phyloP scores from a whole-genome alignment of 208 protist species.

The Crithidia fasciculata region DNA sequence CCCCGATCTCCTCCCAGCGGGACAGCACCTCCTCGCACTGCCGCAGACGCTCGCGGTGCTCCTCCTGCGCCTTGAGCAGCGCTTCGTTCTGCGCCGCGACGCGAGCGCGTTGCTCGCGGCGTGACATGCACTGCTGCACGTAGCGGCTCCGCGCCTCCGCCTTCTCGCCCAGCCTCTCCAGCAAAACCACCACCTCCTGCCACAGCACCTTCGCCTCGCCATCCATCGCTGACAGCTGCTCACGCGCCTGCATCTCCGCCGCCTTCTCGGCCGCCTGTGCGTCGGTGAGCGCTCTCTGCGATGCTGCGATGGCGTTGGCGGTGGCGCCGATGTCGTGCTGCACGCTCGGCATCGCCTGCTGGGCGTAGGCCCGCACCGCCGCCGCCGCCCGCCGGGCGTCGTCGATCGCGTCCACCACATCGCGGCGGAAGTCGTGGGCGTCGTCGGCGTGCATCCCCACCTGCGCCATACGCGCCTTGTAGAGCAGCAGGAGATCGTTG shows the following conservation, averaged over 20 bases:
- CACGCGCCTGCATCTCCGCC: slow-evolving; percentile 37
- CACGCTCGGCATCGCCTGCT: slow-evolving; percentile 47
- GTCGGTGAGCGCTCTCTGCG: slow-evolving; percentile 33
- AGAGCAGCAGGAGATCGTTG: slow-evolving; percentile 82
- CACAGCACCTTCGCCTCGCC: slow-evolving; percentile 52
- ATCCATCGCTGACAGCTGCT: slow-evolving; percentile 44
- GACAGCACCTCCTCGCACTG: slow-evolving; percentile 59
- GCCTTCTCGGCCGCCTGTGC: slow-evolving; percentile 44
- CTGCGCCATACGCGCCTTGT: slow-evolving; percentile 80
- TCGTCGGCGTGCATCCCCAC: slow-evolving; percentile 68
- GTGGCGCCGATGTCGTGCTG: slow-evolving; percentile 55
- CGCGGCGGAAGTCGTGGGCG: slow-evolving; percentile 50
- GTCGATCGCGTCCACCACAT: slow-evolving; percentile 58
- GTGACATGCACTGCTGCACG: slow-evolving; percentile 60
- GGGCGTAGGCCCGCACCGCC: slow-evolving; percentile 44
- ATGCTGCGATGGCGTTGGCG: slow-evolving; percentile 29
- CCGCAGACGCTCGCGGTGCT: slow-evolving; percentile 50
- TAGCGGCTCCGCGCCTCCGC: slow-evolving; percentile 54
- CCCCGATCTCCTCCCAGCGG: slow-evolving; percentile 50
- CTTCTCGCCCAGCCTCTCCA: slow-evolving; percentile 44
- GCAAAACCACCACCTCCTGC: slow-evolving; percentile 42
- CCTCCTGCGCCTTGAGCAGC: slow-evolving; percentile 51
- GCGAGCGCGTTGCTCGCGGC: slow-evolving; percentile 56
- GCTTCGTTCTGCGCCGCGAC: slow-evolving; percentile 46
- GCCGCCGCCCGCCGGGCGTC: slow-evolving; percentile 50